These are phyloP conservation scores for Ambispora gerdemannii DNA, from an alignment of 192 early-diverging fungal species.

Conservation along the genomic window DNA sequence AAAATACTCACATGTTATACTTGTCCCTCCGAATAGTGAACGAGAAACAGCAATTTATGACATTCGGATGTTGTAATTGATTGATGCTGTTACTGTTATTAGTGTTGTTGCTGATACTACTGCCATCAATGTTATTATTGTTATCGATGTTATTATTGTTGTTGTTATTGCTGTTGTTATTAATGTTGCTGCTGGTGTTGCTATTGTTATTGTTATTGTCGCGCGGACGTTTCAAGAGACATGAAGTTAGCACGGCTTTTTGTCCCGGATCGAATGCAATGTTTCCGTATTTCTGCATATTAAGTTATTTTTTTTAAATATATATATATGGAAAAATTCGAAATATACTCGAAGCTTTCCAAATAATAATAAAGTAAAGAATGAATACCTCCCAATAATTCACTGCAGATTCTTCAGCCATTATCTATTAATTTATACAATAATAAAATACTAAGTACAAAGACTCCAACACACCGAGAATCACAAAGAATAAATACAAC, in stretches of 20 bases:
- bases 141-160: no score
- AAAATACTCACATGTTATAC: conserved; percentile 78
- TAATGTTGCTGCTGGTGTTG: no score
- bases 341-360: neutral
- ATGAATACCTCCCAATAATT: conserved; percentile 95
- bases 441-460: conserved; percentile 10
- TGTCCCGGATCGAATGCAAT: conserved; percentile 96
- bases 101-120: no score
- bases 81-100: no score
- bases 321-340: neutral
- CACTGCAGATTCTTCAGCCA: conserved; percentile 90
- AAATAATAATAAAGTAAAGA: neutral
- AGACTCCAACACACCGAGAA: neutral
- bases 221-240: conserved; percentile 68
- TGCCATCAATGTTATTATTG: no score
- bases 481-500: no score
- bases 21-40: conserved; percentile 94
- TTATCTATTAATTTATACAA: conserved; percentile 66
- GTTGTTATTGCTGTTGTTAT: no score
- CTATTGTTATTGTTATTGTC: no score
- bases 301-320: neutral
- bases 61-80: no score
- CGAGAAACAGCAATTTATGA: conserved; percentile 84
- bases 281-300: conserved; percentile 81
- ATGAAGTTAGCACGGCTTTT: conserved; percentile 94